Conservation (phyloP, 345 rosid genomes). For the Anacardium occidentale region DNA sequence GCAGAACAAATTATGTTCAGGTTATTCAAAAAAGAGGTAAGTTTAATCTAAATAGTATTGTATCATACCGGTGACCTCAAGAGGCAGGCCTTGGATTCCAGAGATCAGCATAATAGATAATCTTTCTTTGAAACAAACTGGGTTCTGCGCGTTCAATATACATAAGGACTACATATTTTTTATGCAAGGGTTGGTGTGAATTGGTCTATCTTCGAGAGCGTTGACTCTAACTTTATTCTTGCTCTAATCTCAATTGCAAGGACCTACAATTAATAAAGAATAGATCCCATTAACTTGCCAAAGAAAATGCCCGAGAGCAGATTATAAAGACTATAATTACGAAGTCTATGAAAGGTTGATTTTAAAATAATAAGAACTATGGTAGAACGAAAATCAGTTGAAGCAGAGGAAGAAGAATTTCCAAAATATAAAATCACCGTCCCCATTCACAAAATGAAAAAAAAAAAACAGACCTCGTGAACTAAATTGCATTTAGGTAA, state of each 20-base stretch:
- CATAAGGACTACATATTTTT: background rate
- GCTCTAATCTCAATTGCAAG: background rate
- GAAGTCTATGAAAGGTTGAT: background rate
- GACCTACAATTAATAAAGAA: background rate
- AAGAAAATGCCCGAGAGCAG: background rate
- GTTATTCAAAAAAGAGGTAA: background rate
- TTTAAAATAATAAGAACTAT: background rate
- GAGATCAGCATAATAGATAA: constrained; percentile 39
- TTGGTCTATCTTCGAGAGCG: background rate
- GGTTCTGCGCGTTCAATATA: background rate
- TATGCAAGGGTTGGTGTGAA: background rate
- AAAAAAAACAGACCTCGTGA: no score
- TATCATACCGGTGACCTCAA: constrained; percentile 50
- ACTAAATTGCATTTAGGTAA: no score
- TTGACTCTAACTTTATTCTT: constrained; percentile 4
- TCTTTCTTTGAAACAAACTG: background rate
- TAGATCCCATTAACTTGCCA: constrained; percentile 9
- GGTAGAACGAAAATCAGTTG: background rate
- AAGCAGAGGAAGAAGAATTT: background rate
- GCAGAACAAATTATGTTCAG: constrained; percentile 1
- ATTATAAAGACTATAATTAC: background rate
- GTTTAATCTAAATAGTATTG: background rate
- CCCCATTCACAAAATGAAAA: background rate
- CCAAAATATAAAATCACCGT: background rate
- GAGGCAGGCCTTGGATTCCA: constrained; percentile 54